Conservation (phyloP, 2,329 filamentous ascomycete genomes). For the Colletotrichum magnum region DNA sequence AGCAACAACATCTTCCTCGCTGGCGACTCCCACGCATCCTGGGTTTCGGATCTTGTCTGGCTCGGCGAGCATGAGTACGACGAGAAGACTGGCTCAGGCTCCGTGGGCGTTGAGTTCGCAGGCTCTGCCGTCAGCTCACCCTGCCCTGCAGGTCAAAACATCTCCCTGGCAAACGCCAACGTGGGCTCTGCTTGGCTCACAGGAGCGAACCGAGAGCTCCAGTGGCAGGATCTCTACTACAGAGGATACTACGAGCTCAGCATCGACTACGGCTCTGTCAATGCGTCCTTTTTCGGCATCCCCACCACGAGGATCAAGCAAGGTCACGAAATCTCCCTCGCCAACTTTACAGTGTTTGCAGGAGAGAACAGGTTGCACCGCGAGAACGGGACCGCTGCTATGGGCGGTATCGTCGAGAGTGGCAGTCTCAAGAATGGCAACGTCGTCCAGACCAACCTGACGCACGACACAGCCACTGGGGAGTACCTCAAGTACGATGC, state of each 20-base stretch:
- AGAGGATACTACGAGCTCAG: slow-evolving; percentile 79
- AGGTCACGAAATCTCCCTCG: slow-evolving; percentile 74
- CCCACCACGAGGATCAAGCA: slow-evolving; percentile 73
- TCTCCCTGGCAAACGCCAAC: slow-evolving; percentile 8
- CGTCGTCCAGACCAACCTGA: slow-evolving; percentile 64
- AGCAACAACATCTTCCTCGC: slow-evolving; percentile 81
- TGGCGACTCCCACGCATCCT: slow-evolving; percentile 78
- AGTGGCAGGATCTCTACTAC: slow-evolving; percentile 83
- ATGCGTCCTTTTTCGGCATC: slow-evolving; percentile 71
- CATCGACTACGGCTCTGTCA: slow-evolving; percentile 68
- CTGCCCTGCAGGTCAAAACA: slow-evolving; percentile 15
- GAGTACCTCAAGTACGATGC: slow-evolving; percentile 28
- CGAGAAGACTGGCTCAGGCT: slow-evolving; percentile 64
- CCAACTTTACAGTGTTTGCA: slow-evolving; percentile 77
- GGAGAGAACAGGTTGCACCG: slow-evolving; percentile 71
- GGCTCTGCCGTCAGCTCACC: slow-evolving; percentile 70
- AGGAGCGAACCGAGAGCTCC: slow-evolving; percentile 71
- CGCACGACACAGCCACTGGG: slow-evolving; percentile 50
- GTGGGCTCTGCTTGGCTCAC: slow-evolving; percentile 15
- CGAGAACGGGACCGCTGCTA: slow-evolving; percentile 48
- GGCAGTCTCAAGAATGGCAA: slow-evolving; percentile 67
- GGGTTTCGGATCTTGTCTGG: slow-evolving; percentile 74
- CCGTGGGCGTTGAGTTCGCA: slow-evolving; percentile 75
- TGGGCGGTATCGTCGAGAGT: slow-evolving; percentile 62
- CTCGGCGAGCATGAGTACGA: slow-evolving; percentile 68